Evolutionary conservation across 2,329 filamentous ascomycete species (phyloP).

Genomic region (Colletotrichum liaoningense): DNA sequence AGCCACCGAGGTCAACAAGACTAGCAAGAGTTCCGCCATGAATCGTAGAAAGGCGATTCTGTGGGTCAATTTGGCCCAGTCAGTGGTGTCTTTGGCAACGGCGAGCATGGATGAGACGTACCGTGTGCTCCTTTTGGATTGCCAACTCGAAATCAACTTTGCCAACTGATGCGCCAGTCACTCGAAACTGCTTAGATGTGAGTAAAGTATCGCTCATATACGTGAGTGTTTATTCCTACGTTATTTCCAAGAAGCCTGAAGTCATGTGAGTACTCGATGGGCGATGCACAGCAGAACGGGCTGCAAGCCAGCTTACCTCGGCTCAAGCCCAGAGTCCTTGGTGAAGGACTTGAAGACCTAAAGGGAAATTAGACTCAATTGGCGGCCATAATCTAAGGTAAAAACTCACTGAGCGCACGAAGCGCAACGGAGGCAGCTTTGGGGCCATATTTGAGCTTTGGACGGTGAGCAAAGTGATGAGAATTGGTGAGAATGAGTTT

Average conservation of each 20-base stretch:
- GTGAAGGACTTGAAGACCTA: conserved; percentile 90
- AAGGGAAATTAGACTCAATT: conserved; percentile 2
- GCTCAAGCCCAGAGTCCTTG: conserved; percentile 87
- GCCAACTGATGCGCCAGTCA: conserved; percentile 73
- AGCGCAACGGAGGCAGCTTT: conserved; percentile 37
- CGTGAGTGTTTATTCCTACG: conserved; percentile 41
- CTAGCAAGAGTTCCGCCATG: conserved; percentile 85
- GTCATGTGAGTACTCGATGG: neutral
- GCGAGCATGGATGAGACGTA: conserved; percentile 48
- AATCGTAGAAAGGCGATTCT: conserved; percentile 82
- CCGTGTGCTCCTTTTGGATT: conserved; percentile 80
- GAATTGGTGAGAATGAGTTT: neutral
- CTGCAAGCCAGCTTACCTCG: conserved; percentile 70
- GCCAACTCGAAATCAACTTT: conserved; percentile 81
- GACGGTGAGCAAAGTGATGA: neutral
- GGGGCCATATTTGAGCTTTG: conserved; percentile 20
- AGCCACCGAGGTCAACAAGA: conserved; percentile 76
- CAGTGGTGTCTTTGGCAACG: too few species aligned
- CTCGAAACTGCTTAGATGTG: conserved; percentile 65
- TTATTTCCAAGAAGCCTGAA: conserved; percentile 54
- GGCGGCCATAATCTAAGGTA: neutral
- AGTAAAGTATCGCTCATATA: neutral
- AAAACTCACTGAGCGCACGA: conserved; percentile 66
- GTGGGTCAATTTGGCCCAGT: neutral
- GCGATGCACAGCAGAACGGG: neutral